Evolutionary conservation across 192 early-diverging fungal species (phyloP), one percentile per base, ranked within the genome.

Genomic region (Fimicolochytrium jonesii): DNA sequence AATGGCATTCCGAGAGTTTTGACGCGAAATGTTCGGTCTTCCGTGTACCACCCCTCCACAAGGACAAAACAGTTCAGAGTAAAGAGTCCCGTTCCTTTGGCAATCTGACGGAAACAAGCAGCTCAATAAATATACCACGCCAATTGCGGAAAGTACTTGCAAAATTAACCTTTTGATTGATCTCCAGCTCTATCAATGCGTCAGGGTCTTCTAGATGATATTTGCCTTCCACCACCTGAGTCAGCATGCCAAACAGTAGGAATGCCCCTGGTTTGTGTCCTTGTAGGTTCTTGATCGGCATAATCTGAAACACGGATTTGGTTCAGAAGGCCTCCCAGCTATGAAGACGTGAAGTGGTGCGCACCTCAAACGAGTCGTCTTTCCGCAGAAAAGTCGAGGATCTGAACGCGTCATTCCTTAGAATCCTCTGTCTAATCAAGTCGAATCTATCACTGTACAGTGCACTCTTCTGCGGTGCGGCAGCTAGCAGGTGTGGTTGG

Each of bases 51-150:
- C 6, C 94, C 94, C 58, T 92, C 85, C 4, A 87, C 82, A 11
- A 96, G 70, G n/a, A 93, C 90, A 74, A 96, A 90, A 58, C 87
- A 86, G 64, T 85, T 86, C 56, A 90, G 86, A 3, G 91, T 93
- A 50, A 90, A 96, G 43, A 96, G 45, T 1, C 94, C 94, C 18
- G 70, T 68, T 6, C 77, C 62, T 66, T 69, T 68, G 34, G 51
- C 77, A 74, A 78, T 61, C 58, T 69, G 22, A 54, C 36, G 28
- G 55, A 31, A 33, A n/a, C n/a, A n/a, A n/a, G n/a, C n/a, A n/a
- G n/a, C n/a, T n/a, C n/a, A n/a, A n/a, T n/a, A n/a, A n/a, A n/a
- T n/a, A n/a, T n/a, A n/a, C n/a, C n/a, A n/a, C n/a, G n/a, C n/a
- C n/a, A 50, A 68, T 32, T 4, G 13, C 15, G 37, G 25, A 25